Conservation (phyloP, 768 basidiomycete genomes). For the Phlebiopsis gigantea region DNA sequence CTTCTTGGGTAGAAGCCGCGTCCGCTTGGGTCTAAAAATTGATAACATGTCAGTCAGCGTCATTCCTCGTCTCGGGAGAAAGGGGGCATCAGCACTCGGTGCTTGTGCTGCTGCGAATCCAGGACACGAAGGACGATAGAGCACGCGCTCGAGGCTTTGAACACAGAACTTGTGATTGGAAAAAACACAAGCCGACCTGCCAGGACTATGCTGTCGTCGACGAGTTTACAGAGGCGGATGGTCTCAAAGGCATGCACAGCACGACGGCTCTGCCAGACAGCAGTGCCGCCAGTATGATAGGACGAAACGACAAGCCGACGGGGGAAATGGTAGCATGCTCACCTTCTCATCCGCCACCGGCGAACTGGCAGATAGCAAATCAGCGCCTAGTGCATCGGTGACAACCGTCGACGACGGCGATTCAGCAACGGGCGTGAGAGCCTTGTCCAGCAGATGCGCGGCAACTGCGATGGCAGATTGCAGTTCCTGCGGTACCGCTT, state of each 20-base stretch:
- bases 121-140: no score
- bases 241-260: no score
- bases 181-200: no score
- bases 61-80: background rate
- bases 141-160: no score
- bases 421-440: conserved; percentile 15
- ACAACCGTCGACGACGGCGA: conserved; percentile 11
- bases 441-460: conserved; percentile 48
- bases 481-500: conserved; percentile 56
- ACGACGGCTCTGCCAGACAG: no score
- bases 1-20: conserved; percentile 13
- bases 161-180: no score
- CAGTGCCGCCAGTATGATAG: no score
- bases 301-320: no score
- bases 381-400: conserved; percentile 15
- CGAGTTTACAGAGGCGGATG: no score
- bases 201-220: no score
- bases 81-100: background rate
- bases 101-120: no score
- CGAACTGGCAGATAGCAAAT: conserved; percentile 2
- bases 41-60: background rate
- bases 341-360: conserved; percentile 11
- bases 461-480: conserved; percentile 57
- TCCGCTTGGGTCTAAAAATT: conserved; percentile 2
- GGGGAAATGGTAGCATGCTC: background rate